Percentiles rank a stretch among this genome's conserved stretches.
Evolutionary conservation across 805 yeast genomes (phyloP).

Genomic region (Candida tammaniensis): DNA sequence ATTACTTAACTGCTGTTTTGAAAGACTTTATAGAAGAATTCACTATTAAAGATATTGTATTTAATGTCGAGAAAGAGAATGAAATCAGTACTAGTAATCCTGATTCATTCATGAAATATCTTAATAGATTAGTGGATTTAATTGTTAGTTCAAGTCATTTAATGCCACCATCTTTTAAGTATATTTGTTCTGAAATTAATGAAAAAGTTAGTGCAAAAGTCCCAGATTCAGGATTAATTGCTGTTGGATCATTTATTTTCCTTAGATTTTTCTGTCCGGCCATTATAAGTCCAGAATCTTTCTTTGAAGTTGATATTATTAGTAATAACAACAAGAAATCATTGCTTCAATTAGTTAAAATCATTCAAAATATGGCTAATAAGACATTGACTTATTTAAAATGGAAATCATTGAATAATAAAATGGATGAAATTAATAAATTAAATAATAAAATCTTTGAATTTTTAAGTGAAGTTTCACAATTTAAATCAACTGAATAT

Average conservation of each 20-base stretch:
- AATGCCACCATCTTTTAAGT: conserved; percentile 71
- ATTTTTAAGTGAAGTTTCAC: conserved; percentile 27
- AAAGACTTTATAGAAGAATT: conserved; percentile 57
- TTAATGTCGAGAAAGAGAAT: conserved; percentile 60
- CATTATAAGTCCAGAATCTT: conserved; percentile 79
- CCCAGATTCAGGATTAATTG: conserved; percentile 56
- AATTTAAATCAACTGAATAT: conserved; percentile 14
- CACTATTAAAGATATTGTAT: conserved; percentile 44
- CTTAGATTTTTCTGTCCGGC: conserved; percentile 88
- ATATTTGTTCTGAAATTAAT: conserved; percentile 66
- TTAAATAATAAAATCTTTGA: conserved; percentile 26
- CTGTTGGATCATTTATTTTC: conserved; percentile 85
- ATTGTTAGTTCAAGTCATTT: conserved; percentile 52
- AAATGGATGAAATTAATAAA: conserved; percentile 35
- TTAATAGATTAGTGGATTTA: conserved; percentile 54
- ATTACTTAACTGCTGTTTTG: conserved; percentile 52
- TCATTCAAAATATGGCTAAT: conserved; percentile 83
- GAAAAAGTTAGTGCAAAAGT: conserved; percentile 56
- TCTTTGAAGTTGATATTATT: conserved; percentile 27
- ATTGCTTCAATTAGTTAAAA: conserved; percentile 75
- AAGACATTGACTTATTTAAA: conserved; percentile 66
- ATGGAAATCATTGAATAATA: conserved; percentile 53
- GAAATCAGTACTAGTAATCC: conserved; percentile 19
- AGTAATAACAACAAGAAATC: conserved; percentile 53
- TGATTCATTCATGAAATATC: conserved; percentile 52